Base-by-base conservation (phyloP, 2,329 filamentous ascomycete species). In the Penicillium corylophilum region DNA sequence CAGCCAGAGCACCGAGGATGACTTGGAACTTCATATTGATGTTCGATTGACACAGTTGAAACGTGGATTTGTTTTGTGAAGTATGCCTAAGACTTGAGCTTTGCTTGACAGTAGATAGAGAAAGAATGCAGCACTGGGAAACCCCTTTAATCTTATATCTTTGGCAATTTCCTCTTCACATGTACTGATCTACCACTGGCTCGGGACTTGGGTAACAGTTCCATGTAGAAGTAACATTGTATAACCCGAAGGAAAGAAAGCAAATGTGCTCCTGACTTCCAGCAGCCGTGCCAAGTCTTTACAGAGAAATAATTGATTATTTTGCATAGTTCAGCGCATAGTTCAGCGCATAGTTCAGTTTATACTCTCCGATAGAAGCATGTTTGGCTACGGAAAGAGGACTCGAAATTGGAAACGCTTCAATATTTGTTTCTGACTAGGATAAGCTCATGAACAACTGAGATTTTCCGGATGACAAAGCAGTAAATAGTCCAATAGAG, bases 11-110 rank as follows among this genome's bases (percentile, higher is more conserved):
- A 12, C 38, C 50, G 29, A 55, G 28, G 24, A 51, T 22, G n/a
- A 31, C 22, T 26, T 52, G 49, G 18, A 46, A 45, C 46, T 56
- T 54, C 56, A 59, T 59, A 5, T 50, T 54, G 20, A 24, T 13
- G 41, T 44, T 26, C 8, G 24, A 8, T 46, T 52, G 16, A 10
- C 4, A 26, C 8, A 2, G 2, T 12, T 36, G 12, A 4, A 20
- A 6, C 31, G 16, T 36, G 16, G 33, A 40, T 2, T n/a, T 26
- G 4, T 41, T 12, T 7, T 18, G 9, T 20, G 9, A 16, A 41
- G 39, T 7, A n/a, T 41, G 22, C 0, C 20, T 13, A 18, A 38
- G 39, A 26, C 23, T 41, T 24, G 12, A 26, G n/a, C 23, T 24
- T 6, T 41, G 22, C 6, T 26, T 24, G 39, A 20, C 16, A 24